Evolutionary conservation across 352 stramenopile species (phyloP).

Genomic region (Pythium grandisporangium): DNA sequence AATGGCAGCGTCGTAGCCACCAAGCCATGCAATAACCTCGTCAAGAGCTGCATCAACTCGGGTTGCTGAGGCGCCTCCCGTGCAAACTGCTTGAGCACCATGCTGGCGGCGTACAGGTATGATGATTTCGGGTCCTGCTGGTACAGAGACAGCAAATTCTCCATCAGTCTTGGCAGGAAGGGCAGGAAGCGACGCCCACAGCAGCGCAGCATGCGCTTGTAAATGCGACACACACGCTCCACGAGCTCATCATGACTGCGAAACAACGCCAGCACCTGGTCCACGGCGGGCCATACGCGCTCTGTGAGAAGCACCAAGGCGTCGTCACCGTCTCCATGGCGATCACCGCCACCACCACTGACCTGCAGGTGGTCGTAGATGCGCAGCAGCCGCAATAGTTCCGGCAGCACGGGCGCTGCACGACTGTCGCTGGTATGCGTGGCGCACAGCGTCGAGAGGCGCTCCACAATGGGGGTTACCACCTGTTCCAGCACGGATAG

Average conservation of each 20-base stretch:
- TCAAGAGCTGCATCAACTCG: conserved; percentile 24
- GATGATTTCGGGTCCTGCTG: conserved; percentile 73
- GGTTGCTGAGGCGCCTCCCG: conserved; percentile 10
- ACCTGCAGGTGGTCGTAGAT: conserved; percentile 74
- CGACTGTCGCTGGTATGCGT: conserved; percentile 19
- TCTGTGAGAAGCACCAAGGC: conserved; percentile 68
- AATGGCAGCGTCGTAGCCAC: conserved; percentile 78
- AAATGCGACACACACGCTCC: conserved; percentile 75
- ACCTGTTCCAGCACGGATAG: conserved; percentile 53
- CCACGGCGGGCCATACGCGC: conserved; percentile 70
- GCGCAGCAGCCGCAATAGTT: conserved; percentile 75
- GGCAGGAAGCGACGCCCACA: conserved; percentile 51
- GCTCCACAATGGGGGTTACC: conserved; percentile 50
- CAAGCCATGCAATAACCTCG: conserved; percentile 51
- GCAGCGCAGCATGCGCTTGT: conserved; percentile 81
- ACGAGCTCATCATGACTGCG: conserved; percentile 65
- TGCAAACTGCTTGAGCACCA: conserved; percentile 76
- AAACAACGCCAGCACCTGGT: conserved; percentile 75
- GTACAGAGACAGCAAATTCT: conserved; percentile 75
- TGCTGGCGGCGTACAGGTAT: conserved; percentile 76
- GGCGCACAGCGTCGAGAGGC: conserved; percentile 33
- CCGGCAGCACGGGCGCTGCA: conserved; percentile 30
- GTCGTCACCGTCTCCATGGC: conserved; percentile 11
- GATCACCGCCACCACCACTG: neutral
- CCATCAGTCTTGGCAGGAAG: conserved; percentile 61